phyloP scores from a whole-genome alignment of 257 asterid genomes.

The Solanum peruvianum region DNA sequence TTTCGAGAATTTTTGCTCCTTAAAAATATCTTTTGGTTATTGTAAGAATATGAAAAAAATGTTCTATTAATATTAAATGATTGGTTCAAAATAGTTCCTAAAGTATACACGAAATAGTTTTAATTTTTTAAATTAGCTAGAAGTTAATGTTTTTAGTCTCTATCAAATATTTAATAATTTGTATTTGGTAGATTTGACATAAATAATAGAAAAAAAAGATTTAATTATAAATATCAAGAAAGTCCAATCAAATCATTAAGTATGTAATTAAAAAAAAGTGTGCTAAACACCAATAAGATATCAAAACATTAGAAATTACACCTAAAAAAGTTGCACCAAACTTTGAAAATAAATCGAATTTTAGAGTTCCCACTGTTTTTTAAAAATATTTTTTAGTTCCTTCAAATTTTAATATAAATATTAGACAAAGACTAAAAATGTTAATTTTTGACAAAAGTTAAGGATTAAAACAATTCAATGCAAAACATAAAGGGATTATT shows the following conservation, averaged over 20 bases:
- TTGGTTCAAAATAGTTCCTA: background rate
- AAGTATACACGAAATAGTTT: background rate
- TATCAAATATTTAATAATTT: background rate
- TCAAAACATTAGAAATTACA: background rate
- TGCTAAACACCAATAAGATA: background rate
- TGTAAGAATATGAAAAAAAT: background rate
- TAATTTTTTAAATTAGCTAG: background rate
- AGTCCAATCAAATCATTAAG: background rate
- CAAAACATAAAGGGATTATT: background rate
- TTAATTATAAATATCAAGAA: background rate
- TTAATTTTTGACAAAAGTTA: background rate
- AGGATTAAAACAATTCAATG: background rate
- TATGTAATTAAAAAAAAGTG: background rate
- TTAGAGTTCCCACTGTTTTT: background rate
- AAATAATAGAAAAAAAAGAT: background rate
- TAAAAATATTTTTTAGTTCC: background rate
- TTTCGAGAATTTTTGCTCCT: constrained; percentile 9
- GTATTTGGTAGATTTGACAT: background rate
- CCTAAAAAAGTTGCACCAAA: background rate
- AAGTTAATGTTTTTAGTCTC: background rate
- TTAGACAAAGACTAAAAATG: background rate
- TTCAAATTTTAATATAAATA: background rate
- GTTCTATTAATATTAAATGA: background rate
- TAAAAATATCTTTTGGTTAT: background rate
- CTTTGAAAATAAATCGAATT: background rate